Evolutionary conservation across 1,284 basidiomycete genomes (phyloP), one percentile per base, ranked within the genome.

Genomic region (Cutaneotrichosporon sp.): DNA sequence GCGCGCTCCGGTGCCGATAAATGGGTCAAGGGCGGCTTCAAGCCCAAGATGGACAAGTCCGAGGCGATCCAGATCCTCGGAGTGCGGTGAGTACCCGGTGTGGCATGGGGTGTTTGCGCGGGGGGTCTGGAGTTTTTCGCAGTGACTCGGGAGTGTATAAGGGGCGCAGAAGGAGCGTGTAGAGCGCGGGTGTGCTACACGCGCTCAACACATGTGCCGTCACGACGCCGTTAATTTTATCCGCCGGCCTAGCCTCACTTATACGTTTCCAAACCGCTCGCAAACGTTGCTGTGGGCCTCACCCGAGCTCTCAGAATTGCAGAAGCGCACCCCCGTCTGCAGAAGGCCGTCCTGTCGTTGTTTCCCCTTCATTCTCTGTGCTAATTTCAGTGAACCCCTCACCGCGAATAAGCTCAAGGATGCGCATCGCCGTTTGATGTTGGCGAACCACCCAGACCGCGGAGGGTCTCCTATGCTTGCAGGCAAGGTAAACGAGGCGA

Each of bases 401-500:
- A 77, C 91, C 33, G 80, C 82, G n/a, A 81, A 73, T 45, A 83
- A 80, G 69, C 74, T 93, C 58, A 93, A 94, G 77, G 90, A 93
- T 66, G 89, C 90, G 0, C 91, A 94, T 74, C 83, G 91, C 49
- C 83, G 85, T 41, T 87, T 96, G 63, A 96, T 94, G 90, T 80
- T 94, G 44, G 86, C 89, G 21, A 97, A 97, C 76, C 51, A 58
- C 41, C 46, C 46, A 9, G 46, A 97, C 78, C 81, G 93, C 59
- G 93, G 93, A 39, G 94, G 94, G 30, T 88, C 90, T 12, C 94
- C 94, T 1, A 97, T 94, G 75, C 77, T 98, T 37, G 94, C 94
- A n/a, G 93, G 90, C 69, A 97, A 96, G 80, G 90, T 94, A 54
- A 96, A 94, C 74, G 91, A 96, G 68, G 91, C 90, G 0, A 90